phyloP scores from a whole-genome alignment of 768 basidiomycete species.

The Leucosporidium yakuticum region DNA sequence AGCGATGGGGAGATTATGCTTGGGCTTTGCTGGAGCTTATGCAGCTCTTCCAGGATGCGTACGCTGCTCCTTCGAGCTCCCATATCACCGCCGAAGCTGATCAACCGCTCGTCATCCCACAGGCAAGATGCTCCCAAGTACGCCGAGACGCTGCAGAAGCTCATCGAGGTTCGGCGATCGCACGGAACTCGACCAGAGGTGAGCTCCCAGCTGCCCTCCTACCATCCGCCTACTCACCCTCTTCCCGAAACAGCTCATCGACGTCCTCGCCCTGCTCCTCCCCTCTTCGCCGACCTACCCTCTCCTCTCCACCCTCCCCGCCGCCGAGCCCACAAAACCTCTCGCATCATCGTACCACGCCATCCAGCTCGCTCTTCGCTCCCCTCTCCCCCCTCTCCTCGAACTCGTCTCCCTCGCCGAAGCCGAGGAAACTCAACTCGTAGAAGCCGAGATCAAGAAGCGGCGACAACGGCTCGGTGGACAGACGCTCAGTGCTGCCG shows the following conservation, averaged over 20 bases:
- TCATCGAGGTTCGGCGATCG: slow-evolving; percentile 58
- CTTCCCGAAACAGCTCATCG: slow-evolving; percentile 53
- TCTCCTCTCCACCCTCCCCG: slow-evolving; percentile 61
- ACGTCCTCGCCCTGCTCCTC: slow-evolving; percentile 63
- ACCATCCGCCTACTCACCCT: neutral
- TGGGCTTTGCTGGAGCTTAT: slow-evolving; percentile 57
- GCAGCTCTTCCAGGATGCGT: slow-evolving; percentile 58
- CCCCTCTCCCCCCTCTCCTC: slow-evolving; percentile 64
- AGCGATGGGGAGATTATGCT: slow-evolving; percentile 57
- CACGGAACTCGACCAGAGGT: slow-evolving; percentile 61
- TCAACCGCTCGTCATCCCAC: neutral
- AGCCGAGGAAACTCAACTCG: slow-evolving; percentile 54
- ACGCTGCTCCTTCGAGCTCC: slow-evolving; percentile 33
- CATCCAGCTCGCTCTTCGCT: slow-evolving; percentile 56
- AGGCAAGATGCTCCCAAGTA: slow-evolving; percentile 73
- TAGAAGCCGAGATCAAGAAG: slow-evolving; percentile 66
- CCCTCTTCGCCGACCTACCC: slow-evolving; percentile 63
- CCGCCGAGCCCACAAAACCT: slow-evolving; percentile 71
- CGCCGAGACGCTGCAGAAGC: slow-evolving; percentile 71
- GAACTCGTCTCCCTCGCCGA: slow-evolving; percentile 65
- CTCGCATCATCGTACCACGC: slow-evolving; percentile 55
- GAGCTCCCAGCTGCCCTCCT: neutral
- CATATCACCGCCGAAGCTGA: too few relatives aligned
- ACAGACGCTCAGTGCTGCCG: slow-evolving; percentile 32
- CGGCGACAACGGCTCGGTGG: slow-evolving; percentile 66